Evolutionary conservation across 352 stramenopile genomes (phyloP), one percentile per base, ranked within the genome.

Genomic region (Phytophthora niederhauseri): DNA sequence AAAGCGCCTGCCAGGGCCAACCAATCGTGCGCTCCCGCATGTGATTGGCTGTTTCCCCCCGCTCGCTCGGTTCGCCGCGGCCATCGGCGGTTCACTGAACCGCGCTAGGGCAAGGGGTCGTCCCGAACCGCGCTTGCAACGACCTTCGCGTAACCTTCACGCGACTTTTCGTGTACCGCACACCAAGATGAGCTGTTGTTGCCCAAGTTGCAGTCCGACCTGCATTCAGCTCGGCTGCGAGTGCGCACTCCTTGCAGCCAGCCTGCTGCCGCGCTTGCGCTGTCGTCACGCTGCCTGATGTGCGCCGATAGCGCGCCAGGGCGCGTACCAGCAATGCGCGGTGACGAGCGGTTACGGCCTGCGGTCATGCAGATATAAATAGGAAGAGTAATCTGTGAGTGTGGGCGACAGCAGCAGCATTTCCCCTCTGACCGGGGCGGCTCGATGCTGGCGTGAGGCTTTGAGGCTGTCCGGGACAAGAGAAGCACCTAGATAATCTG

Each of bases 1-100:
- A 81, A 79, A 80, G 72, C 78, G 68, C 66, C 28, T 79, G 64
- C 77, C 70, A 87, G 81, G 83, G 79, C 84, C 84, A 92, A 90
- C 82, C 84, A 92, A 89, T 90, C 75, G 76, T 71, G 74, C 61
- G 68, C 53, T 77, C 65, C 70, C 54, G 70, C 64, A 49, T 66
- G 72, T 84, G 72, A 83, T 76, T 75, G 66, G 72, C 38, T 53
- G 62, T 68, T 76, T 73, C 61, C 30, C 56, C 17, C 2, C 17
- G 12, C 46, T 30, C 55, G 41, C 67, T 76, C 80, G 80, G 79
- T 85, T 66, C 76, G 36, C 1, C 45, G 1, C 4, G 38, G 34
- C 49, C 26, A 19, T 50, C 14, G 30, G 17, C 70, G 75, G 78
- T 80, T 75, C 70, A 52, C 1, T 51, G 66, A 71, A 83, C 76